A percentile compares a stretch with the other conserved stretches of the same genome.
These are phyloP conservation scores for Raffaelea albimanens DNA, from an alignment of 2,329 filamentous ascomycete genomes.

Conservation along the genomic window DNA sequence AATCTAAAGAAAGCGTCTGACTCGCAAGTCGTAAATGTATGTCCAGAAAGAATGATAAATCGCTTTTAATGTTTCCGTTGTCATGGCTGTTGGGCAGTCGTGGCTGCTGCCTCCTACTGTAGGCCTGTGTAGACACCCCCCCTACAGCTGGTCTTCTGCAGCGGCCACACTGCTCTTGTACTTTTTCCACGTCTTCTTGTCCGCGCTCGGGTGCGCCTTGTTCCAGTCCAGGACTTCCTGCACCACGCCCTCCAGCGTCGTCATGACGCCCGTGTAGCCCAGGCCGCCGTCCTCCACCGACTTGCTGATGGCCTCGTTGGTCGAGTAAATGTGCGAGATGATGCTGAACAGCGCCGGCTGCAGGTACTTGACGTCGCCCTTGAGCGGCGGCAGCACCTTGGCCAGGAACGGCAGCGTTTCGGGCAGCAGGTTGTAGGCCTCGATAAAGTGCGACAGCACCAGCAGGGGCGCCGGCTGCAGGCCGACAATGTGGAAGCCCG, in stretches of 20 bases:
- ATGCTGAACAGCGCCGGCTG: conserved; percentile 31
- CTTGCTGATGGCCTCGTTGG: conserved; percentile 21
- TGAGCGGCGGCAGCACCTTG: conserved; percentile 21
- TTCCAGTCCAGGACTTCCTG: conserved; percentile 33
- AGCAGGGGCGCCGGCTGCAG: conserved; percentile 25
- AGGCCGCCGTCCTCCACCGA: conserved; percentile 26
- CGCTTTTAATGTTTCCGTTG: too few species aligned
- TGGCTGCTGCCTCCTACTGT: too few species aligned
- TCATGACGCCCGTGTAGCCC: conserved; percentile 27
- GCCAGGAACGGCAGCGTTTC: conserved; percentile 17
- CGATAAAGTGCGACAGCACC: conserved; percentile 25
- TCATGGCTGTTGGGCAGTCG: too few species aligned
- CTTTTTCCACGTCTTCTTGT: conserved; percentile 14
- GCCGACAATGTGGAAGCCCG: conserved; percentile 22
- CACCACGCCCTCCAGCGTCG: conserved; percentile 30
- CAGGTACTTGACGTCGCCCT: conserved; percentile 24
- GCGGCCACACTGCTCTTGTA: conserved; percentile 29
- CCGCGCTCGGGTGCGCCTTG: conserved; percentile 20
- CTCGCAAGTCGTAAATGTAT: too few species aligned
- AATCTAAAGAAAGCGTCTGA: too few species aligned
- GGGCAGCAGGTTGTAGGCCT: conserved; percentile 25
- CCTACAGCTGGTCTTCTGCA: conserved; percentile 20
- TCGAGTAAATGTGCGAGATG: conserved; percentile 27
- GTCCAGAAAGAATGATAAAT: too few species aligned
- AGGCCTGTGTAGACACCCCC: neutral